phyloP scores from a whole-genome alignment of 441 rosid species.

The Daphne laureola region DNA sequence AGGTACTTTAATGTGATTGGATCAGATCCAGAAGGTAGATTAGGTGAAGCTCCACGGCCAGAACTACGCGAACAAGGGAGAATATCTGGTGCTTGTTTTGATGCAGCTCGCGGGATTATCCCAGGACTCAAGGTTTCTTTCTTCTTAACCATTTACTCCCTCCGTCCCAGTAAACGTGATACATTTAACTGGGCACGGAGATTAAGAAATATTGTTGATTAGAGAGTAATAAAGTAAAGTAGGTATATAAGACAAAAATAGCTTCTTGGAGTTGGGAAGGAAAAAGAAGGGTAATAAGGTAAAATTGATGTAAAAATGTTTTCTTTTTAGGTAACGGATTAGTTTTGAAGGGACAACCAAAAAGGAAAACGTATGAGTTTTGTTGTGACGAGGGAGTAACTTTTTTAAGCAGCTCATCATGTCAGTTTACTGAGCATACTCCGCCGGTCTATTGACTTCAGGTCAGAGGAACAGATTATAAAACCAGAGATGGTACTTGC shows the following conservation, averaged over 20 bases:
- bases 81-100: slow-evolving; percentile 61
- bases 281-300: too few species aligned
- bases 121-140: slow-evolving; percentile 35
- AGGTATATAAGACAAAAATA: too few species aligned
- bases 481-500: slow-evolving; percentile 51
- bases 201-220: too few species aligned
- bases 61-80: slow-evolving; percentile 51
- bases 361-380: too few species aligned
- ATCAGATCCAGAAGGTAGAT: slow-evolving; percentile 50
- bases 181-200: too few species aligned
- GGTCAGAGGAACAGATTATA: slow-evolving; percentile 56
- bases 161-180: too few species aligned
- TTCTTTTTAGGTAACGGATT: too few species aligned
- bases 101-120: slow-evolving; percentile 52
- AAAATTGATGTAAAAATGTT: too few species aligned
- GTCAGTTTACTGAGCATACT: neutral
- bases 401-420: neutral
- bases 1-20: slow-evolving; percentile 64
- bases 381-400: too few species aligned
- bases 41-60: slow-evolving; percentile 59
- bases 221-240: too few species aligned
- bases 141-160: neutral
- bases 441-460: slow-evolving; percentile 8
- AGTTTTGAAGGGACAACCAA: too few species aligned
- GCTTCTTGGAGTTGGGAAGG: too few species aligned